phyloP scores from a whole-genome alignment of 441 rosid genomes.

The Populus tomentosa region DNA sequence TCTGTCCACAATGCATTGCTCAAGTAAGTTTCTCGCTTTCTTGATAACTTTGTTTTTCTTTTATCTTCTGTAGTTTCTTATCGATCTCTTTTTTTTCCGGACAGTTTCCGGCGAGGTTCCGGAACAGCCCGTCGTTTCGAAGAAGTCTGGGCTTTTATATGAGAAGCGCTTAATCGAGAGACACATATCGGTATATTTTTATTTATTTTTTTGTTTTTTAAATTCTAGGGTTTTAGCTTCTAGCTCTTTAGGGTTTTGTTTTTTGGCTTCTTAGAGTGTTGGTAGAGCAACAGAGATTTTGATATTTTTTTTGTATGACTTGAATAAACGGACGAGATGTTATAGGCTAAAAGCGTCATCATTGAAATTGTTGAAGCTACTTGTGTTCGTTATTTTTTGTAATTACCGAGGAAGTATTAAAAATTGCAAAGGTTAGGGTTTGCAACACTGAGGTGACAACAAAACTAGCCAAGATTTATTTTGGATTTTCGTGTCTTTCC shows the following conservation, averaged over 20 bases:
- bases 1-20: slow-evolving; percentile 57
- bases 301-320: not conserved
- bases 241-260: not conserved
- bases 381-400: not conserved
- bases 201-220: not conserved
- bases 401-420: not conserved
- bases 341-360: too few relatives aligned
- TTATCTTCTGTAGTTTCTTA: not conserved
- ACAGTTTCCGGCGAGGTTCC: slow-evolving; percentile 98
- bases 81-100: not conserved
- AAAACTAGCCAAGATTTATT: too few relatives aligned
- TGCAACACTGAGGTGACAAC: too few relatives aligned
- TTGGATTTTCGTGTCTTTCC: not conserved
- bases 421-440: not conserved
- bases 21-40: slow-evolving; percentile 42
- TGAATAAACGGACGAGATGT: not conserved
- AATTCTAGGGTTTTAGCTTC: slow-evolving; percentile 16
- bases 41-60: not conserved
- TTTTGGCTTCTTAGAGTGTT: not conserved
- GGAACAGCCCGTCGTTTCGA: slow-evolving; percentile 91
- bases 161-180: slow-evolving; percentile 93
- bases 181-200: slow-evolving; percentile 57
- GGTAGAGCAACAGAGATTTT: too few relatives aligned
- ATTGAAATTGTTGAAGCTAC: too few relatives aligned
- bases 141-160: slow-evolving; percentile 69